Percentiles rank a stretch among this genome's conserved stretches.
Evolutionary conservation across 2,329 filamentous ascomycete species (phyloP).

Genomic region (Colletotrichum plurivorum): DNA sequence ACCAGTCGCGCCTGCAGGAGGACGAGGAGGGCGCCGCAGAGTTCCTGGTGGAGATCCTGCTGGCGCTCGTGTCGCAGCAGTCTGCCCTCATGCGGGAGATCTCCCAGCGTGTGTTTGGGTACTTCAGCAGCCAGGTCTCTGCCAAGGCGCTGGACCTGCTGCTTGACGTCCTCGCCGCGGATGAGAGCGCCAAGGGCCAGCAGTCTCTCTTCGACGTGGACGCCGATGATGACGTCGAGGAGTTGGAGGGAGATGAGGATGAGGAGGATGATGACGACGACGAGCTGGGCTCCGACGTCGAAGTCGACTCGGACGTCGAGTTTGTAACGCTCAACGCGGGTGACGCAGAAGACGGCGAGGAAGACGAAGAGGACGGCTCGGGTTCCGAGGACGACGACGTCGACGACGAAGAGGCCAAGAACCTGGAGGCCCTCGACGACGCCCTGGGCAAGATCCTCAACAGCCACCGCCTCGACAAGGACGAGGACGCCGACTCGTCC

Average conservation of each 20-base stretch:
- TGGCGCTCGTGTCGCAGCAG: conserved; percentile 90
- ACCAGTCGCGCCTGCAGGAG: conserved; percentile 76
- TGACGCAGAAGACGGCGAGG: conserved; percentile 58
- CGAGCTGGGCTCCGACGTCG: conserved; percentile 59
- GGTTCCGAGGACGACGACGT: conserved; percentile 59
- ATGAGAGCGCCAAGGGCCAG: conserved; percentile 87
- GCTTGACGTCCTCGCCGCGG: conserved; percentile 79
- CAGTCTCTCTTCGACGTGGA: conserved; percentile 84
- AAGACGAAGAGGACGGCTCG: conserved; percentile 60
- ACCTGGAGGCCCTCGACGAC: conserved; percentile 72
- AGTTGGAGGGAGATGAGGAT: conserved; percentile 55
- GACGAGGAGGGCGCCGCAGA: conserved; percentile 72
- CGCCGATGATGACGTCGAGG: conserved; percentile 58
- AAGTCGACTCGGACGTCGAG: conserved; percentile 66
- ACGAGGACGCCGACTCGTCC: conserved; percentile 67
- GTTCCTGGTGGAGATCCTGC: conserved; percentile 86
- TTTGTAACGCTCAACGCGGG: conserved; percentile 59
- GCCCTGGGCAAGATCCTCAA: conserved; percentile 85
- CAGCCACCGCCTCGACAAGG: conserved; percentile 75
- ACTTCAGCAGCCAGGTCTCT: conserved; percentile 83
- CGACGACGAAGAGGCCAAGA: conserved; percentile 59
- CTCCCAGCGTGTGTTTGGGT: conserved; percentile 88
- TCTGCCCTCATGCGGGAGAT: conserved; percentile 89
- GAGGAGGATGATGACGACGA: conserved; percentile 61
- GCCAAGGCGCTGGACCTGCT: conserved; percentile 77